Conservation (phyloP, 2,329 filamentous ascomycete genomes). For the Trichoderma pleuroti region DNA sequence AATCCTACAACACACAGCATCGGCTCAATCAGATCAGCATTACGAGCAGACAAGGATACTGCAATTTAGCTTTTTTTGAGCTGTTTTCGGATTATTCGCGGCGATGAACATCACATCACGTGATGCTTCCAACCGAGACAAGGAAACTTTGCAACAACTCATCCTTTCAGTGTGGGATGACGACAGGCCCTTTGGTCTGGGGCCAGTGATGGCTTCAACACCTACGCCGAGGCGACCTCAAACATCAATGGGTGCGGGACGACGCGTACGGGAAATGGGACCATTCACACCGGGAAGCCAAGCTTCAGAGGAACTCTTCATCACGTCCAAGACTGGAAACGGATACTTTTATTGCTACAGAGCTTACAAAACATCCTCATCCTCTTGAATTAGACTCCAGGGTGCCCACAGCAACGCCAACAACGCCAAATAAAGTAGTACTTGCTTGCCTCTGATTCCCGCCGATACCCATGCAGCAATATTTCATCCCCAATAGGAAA, state of each 20-base stretch:
- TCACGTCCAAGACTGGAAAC: constrained; percentile 2
- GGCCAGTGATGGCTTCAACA: not conserved
- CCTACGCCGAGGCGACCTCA: not conserved
- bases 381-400: constrained; percentile 19
- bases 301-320: not conserved
- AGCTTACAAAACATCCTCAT: constrained; percentile 6
- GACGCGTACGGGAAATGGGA: not conserved
- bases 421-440: constrained; percentile 25
- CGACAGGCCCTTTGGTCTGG: not conserved
- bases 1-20: not conserved
- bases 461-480: constrained; percentile 32
- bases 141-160: not conserved
- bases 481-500: constrained; percentile 33
- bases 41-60: not conserved
- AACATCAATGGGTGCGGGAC: not conserved
- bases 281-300: not conserved
- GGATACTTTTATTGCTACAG: constrained; percentile 15
- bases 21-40: not conserved
- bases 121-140: not conserved
- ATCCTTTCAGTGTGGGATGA: not conserved
- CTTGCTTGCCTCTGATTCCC: constrained; percentile 20
- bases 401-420: constrained; percentile 24
- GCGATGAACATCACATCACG: not conserved
- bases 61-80: not conserved
- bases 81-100: not conserved